Evolutionary conservation across 2,329 filamentous ascomycete genomes (phyloP), one percentile per base, ranked within the genome.

Genomic region (Xylaria sp.): DNA sequence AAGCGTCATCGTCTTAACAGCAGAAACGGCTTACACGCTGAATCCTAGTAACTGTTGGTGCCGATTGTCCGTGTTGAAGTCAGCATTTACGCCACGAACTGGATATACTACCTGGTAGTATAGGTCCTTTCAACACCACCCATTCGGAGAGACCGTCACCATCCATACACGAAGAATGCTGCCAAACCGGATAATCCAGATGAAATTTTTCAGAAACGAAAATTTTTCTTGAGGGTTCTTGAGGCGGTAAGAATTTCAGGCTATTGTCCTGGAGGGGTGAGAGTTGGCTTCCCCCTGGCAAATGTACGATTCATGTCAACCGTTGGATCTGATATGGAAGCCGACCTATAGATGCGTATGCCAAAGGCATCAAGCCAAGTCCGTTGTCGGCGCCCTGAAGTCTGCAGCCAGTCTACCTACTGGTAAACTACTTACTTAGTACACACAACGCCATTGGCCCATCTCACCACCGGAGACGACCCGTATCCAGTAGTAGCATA

Each of bases 311-410:
- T 69, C 66, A 66, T 65, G 63, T 46, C 50, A 41, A 34, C n/a
- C n/a, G n/a, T n/a, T n/a, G 20, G 25, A n/a, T 44, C 31, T 20
- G 39, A 46, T 23, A 48, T 54, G 31, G 44, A 51, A 58, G 39
- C 25, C 28, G 12, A 5, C 18, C 52, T n/a, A 7, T 6, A n/a
- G 28, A 2, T 57, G 51, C 20, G 51, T 58, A 46, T 54, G 54
- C 25, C 48, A 61, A 25, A 46, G 25, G 37, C 13, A 25, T 15
- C 46, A 10, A 52, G 50, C 25, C 50, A 67, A 23, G 62, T 70
- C 67, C 70, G 67, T 64, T 66, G 51, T 72, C 70, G 70, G 70
- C 62, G 62, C 37, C 51, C 56, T 39, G 10, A 41, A 52, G 57
- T 52, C 48, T 55, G 58, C n/a, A 55, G 52, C 34, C 48, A 50